Evolutionary conservation across 2,329 filamentous ascomycete species (phyloP).

Genomic region (Diaporthe citriasiana): DNA sequence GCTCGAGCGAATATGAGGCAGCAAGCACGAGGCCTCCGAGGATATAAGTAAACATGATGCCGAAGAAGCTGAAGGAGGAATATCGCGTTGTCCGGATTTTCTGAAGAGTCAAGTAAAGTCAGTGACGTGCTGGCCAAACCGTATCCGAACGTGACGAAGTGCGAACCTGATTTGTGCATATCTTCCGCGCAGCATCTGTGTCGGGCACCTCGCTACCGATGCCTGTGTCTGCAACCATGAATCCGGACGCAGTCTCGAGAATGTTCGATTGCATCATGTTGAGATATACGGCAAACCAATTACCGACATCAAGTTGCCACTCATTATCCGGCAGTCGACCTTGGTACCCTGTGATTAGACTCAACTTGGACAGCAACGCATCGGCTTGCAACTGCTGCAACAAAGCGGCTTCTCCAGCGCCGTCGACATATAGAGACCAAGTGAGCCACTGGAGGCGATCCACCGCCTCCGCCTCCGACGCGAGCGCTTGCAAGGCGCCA

Average conservation of each 20-base stretch:
- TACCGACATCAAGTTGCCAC: slow-evolving; percentile 43
- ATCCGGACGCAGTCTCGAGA: slow-evolving; percentile 37
- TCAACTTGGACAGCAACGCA: slow-evolving; percentile 17
- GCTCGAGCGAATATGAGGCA: slow-evolving; percentile 44
- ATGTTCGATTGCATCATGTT: slow-evolving; percentile 36
- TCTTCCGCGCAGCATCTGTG: slow-evolving; percentile 19
- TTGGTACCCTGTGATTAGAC: slow-evolving; percentile 7
- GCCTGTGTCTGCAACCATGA: neutral
- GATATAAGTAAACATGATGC: slow-evolving; percentile 46
- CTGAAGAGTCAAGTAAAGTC: slow-evolving; percentile 39
- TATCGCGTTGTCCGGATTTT: slow-evolving; percentile 47
- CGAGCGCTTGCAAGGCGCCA: neutral
- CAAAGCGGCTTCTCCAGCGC: neutral
- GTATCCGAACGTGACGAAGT: neutral
- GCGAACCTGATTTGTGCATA: slow-evolving; percentile 35
- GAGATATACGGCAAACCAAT: slow-evolving; percentile 40
- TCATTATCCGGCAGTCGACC: slow-evolving; percentile 38
- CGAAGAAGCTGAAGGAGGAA: slow-evolving; percentile 49
- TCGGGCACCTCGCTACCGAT: neutral
- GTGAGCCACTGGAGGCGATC: neutral
- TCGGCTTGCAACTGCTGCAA: neutral
- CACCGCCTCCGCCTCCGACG: neutral
- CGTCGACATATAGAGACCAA: neutral
- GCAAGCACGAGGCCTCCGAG: slow-evolving; percentile 43
- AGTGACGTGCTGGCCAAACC: neutral